Conservation (phyloP, 805 yeast species). For the Barnettozyma californica region DNA sequence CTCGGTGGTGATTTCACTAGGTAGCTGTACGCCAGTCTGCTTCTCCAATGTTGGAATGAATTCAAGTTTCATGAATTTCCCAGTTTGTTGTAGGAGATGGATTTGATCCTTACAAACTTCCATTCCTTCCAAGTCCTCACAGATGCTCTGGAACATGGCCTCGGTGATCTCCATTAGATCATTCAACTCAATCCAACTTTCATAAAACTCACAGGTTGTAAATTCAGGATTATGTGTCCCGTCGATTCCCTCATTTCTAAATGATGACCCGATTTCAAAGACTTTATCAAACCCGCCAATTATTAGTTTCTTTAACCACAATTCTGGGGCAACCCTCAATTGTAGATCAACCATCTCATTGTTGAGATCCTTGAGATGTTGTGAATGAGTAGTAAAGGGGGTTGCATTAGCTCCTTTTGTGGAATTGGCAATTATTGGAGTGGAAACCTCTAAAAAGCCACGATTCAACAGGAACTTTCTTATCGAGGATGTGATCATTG, state of each 20-base stretch:
- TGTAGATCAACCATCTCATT: conserved; percentile 35
- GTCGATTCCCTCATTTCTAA: conserved; percentile 92
- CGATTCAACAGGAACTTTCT: conserved; percentile 49
- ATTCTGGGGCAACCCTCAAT: conserved; percentile 88
- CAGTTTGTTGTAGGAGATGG: background rate
- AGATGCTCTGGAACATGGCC: conserved; percentile 41
- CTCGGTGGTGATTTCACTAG: conserved; percentile 36
- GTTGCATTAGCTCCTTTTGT: conserved; percentile 90
- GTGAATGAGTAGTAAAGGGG: conserved; percentile 64
- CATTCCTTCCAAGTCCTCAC: conserved; percentile 25
- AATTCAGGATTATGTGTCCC: conserved; percentile 93
- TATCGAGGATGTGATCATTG: conserved; percentile 48
- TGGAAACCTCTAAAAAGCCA: conserved; percentile 76
- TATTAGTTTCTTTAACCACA: conserved; percentile 83
- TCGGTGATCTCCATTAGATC: conserved; percentile 66
- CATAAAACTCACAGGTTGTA: conserved; percentile 85
- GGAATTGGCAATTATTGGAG: conserved; percentile 72
- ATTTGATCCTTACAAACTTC: conserved; percentile 10
- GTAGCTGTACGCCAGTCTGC: conserved; percentile 45
- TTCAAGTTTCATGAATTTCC: conserved; percentile 43
- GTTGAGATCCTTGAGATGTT: conserved; percentile 26
- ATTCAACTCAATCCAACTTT: conserved; percentile 58
- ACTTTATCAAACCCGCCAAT: conserved; percentile 83
- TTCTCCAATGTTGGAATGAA: conserved; percentile 60
- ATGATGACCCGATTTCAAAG: conserved; percentile 79